These are phyloP conservation scores for Ceratocystis alfenasii DNA, from an alignment of 2,329 filamentous ascomycete species.

Conservation along the genomic window DNA sequence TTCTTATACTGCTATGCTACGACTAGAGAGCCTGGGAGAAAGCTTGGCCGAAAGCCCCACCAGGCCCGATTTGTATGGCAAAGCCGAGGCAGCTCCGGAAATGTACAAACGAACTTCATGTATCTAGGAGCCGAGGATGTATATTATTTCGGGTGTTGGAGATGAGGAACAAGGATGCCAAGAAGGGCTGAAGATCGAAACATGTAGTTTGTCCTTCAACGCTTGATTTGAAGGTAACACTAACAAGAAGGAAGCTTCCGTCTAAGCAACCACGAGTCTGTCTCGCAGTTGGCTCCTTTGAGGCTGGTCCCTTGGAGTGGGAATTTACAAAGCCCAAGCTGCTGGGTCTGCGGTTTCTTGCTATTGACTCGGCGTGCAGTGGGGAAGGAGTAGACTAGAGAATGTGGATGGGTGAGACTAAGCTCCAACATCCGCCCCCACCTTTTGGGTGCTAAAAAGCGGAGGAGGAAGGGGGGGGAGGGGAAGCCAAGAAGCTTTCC, in stretches of 20 bases:
- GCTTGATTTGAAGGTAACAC: too few species aligned
- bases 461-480: neutral
- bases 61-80: neutral
- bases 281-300: too few species aligned
- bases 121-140: neutral
- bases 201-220: too few species aligned
- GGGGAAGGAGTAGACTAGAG: too few species aligned
- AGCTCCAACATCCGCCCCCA: neutral
- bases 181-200: neutral
- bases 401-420: too few species aligned
- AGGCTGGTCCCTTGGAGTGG: too few species aligned
- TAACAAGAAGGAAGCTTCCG: too few species aligned
- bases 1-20: neutral
- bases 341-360: too few species aligned
- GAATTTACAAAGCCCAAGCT: too few species aligned
- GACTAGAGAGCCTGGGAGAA: neutral
- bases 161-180: neutral
- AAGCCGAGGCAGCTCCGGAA: conserved; percentile 1
- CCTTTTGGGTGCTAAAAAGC: neutral
- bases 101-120: neutral
- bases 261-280: too few species aligned
- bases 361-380: too few species aligned
- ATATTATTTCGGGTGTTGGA: neutral
- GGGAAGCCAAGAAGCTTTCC: neutral
- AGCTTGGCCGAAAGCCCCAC: neutral